Evolutionary conservation across 2,329 filamentous ascomycete species (phyloP), one percentile per base, ranked within the genome.

Genomic region (Exophiala mesophila): DNA sequence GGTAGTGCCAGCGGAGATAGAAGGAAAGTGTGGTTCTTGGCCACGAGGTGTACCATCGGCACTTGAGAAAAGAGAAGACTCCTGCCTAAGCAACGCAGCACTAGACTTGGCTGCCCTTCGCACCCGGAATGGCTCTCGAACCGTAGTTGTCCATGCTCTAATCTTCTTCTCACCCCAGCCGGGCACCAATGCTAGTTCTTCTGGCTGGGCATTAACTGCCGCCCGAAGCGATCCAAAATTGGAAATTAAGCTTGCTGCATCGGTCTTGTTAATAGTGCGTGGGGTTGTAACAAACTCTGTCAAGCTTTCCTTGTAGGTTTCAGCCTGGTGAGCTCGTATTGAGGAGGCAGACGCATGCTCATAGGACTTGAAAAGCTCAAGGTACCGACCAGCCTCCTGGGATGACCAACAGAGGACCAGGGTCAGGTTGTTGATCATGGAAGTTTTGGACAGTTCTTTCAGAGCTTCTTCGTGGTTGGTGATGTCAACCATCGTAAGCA

Each of bases 151-250:
- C 90, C 90, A 97, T 44, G 80, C 78, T 63, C 85, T 83, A 16
- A 96, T 88, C 65, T 98, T 98, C 68, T 87, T 88, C 65, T 94
- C 87, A 23, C 92, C 92, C 89, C 89, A 98, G 1, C 92, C 92
- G 20, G 82, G 77, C n/a, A 98, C 80, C 49, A 86, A 70, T 10
- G 81, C 79, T 24, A 98, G 76, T 63, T 94, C 85, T 60, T 97
- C 92, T 0, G 86, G 79, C 32, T 84, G 77, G 2, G 88, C 90
- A 62, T 96, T 96, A 45, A 97, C 73, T 1, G 90, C 90, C 26
- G 84, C 85, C 54, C 82, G 80, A 44, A 98, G 67, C 53, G 86
- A 94, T 17, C 92, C 92, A 69, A 97, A 98, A 37, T 88, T 88
- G 54, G 86, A 85, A 24, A 97, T 88, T 37, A 98, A 68, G 19